Base-by-base conservation (phyloP, 192 early-diverging fungal species). In the Irineochytrium annulatum region DNA sequence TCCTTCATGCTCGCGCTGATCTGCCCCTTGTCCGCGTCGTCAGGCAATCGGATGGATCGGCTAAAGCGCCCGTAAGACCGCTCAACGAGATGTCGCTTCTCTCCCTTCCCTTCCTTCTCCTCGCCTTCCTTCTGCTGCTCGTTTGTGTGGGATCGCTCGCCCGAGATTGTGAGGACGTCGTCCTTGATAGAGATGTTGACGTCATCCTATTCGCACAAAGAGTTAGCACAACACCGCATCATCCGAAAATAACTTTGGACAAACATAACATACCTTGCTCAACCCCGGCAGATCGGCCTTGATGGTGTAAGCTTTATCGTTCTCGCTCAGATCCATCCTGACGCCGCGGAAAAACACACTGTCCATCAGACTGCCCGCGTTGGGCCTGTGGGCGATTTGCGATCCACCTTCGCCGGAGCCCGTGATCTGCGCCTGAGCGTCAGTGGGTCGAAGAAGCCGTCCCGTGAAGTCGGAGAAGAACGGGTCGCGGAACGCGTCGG, bases 1-100 rank as follows among this genome's bases (percentile, higher is more conserved):
- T 63, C 34, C 17, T 22, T 41, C 62, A 63, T 63, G 3, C 52
- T 30, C 19, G 62, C 62, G 16, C 34, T 56, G 29, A 63, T 45
- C 26, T 24, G 17, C 5, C 56, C 62, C 2, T n/a, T 8, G 22
- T 11, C 14, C 3, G 53, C 62, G 28, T 63, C 62, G 17, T 29
- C 31, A n/a, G 81, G 80, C n/a, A 83, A 66, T n/a, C 64, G 55
- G 43, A 83, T 65, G 17, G 55, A 60, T 17, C 81, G 77, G n/a
- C 58, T 60, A 57, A 68, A 83, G 20, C 32, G 59, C 16, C 79
- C 79, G 33, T 52, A 69, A 37, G 71, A 63, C 24, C 81, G 68
- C 56, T 82, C 81, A 57, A 71, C 68, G 29, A 69, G 68, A 22
- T 67, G 76, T 1, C 64, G 62, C 53, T 73, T 71, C n/a, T n/a